Evolutionary conservation across 2,329 filamentous ascomycete genomes (phyloP).

Genomic region (Microsporum canis): DNA sequence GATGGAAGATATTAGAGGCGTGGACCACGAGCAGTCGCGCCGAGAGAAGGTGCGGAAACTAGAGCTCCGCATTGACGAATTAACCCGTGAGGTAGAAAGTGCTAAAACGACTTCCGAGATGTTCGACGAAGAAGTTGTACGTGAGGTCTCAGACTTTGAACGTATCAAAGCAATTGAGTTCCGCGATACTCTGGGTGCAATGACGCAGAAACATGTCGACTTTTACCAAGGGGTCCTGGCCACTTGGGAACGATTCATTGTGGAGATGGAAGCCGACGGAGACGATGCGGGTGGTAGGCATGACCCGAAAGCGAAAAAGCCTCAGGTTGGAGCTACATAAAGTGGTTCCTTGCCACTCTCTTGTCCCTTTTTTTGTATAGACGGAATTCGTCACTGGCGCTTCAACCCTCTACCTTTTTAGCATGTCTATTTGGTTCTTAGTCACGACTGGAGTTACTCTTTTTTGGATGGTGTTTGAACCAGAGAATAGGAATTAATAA

Average conservation of each 20-base stretch:
- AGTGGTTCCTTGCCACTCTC: neutral
- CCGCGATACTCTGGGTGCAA: constrained; percentile 66
- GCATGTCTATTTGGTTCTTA: neutral
- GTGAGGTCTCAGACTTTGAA: constrained; percentile 89
- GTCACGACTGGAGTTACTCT: neutral
- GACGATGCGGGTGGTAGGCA: constrained; percentile 7
- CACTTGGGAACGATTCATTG: constrained; percentile 83
- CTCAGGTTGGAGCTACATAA: neutral
- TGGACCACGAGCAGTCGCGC: constrained; percentile 87
- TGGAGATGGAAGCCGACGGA: constrained; percentile 60
- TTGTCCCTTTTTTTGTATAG: neutral
- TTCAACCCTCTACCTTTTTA: neutral
- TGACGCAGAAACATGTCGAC: constrained; percentile 74
- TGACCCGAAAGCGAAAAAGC: neutral
- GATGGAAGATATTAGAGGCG: constrained; percentile 90
- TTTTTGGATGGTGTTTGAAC: neutral
- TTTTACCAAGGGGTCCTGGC: constrained; percentile 73
- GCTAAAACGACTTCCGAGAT: constrained; percentile 79
- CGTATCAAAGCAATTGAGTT: constrained; percentile 92
- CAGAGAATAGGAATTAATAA: neutral
- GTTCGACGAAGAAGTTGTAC: constrained; percentile 92
- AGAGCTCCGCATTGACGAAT: constrained; percentile 82
- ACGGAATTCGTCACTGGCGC: neutral
- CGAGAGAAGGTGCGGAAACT: constrained; percentile 80
- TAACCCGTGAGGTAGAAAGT: constrained; percentile 78